Evolutionary conservation across 2,329 filamentous ascomycete genomes (phyloP), one percentile per base, ranked within the genome.

Genomic region (Pseudohalonectria lignicola): DNA sequence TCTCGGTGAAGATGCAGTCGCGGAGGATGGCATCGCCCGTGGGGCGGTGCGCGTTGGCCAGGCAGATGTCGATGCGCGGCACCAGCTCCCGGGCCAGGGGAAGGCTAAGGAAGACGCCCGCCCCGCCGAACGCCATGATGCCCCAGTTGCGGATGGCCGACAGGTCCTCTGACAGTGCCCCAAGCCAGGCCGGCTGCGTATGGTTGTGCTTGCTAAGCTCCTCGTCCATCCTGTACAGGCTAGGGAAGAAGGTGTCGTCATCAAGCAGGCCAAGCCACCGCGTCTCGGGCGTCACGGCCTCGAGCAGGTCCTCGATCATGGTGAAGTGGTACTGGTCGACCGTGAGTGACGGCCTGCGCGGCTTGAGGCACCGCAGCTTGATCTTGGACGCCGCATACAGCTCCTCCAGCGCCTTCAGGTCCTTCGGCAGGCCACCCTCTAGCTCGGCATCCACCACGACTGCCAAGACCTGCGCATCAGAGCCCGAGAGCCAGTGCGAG

Each of bases 171-270:
- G 74, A 74, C 5, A 79, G 52, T 2, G 67, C 67, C 3, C 76
- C 75, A 10, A 78, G 57, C 52, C 77, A 79, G 26, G 60, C 50
- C 3, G 69, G 61, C 16, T 60, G 49, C 2, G 59, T 62, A 47
- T 69, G 60, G 47, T 79, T 66, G 44, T 71, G 63, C 28, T 55
- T 50, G 25, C 48, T 49, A 2, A 79, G 61, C 5, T 64, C 59
- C n/a, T 63, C 52, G 17, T 65, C 58, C 13, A 79, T 56, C 1
- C 61, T 60, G 37, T 66, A 53, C 32, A 79, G 63, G 2, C 68
- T 72, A 2, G 69, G 65, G 51, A 78, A 78, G 52, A 79, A 79
- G 2, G 75, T 79, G 47, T 79, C 75, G 47, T 79, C 75, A 48
- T 79, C 74, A 28, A 79, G 64, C 35, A 79, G 59, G 15, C 64